Conservation (phyloP, 129 eudicot genomes). For the Centaurea solstitialis region DNA sequence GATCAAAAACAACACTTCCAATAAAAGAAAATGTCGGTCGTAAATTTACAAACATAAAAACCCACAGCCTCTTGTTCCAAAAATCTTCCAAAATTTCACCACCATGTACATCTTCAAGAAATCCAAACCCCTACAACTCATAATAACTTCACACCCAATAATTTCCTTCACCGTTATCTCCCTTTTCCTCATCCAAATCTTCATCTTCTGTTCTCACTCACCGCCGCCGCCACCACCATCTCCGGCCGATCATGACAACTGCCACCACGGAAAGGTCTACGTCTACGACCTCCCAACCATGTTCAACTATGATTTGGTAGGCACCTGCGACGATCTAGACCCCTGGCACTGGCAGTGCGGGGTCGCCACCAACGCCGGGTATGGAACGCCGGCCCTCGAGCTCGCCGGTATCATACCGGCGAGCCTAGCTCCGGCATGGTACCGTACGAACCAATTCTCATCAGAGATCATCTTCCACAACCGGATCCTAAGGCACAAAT, state of each 20-base stretch:
- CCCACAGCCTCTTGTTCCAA: constrained; percentile 7
- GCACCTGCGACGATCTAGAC: constrained; percentile 56
- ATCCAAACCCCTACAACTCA: constrained; percentile 27
- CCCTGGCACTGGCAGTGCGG: constrained; percentile 91
- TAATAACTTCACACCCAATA: constrained; percentile 48
- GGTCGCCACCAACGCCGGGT: constrained; percentile 63
- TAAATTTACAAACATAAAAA: constrained; percentile 4
- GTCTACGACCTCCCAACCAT: constrained; percentile 62
- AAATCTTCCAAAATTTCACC: not conserved
- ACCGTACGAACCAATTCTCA: constrained; percentile 68
- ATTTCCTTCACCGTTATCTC: constrained; percentile 39
- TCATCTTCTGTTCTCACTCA: constrained; percentile 26
- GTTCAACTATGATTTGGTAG: constrained; percentile 56
- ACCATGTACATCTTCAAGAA: constrained; percentile 28
- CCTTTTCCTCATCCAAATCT: constrained; percentile 28
- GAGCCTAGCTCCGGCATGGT: constrained; percentile 48
- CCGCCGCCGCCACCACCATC: constrained; percentile 1
- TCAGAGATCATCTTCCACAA: constrained; percentile 55
- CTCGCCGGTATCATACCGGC: constrained; percentile 53
- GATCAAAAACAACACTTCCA: not conserved
- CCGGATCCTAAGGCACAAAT: constrained; percentile 48
- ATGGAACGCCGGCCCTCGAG: constrained; percentile 51
- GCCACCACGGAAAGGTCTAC: constrained; percentile 51
- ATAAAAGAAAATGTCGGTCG: not conserved
- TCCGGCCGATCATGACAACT: constrained; percentile 14